A percentile compares a stretch with the other conserved stretches of the same genome.
phyloP scores from a whole-genome alignment of 257 asterid genomes.

The Thymus mandschuricus region DNA sequence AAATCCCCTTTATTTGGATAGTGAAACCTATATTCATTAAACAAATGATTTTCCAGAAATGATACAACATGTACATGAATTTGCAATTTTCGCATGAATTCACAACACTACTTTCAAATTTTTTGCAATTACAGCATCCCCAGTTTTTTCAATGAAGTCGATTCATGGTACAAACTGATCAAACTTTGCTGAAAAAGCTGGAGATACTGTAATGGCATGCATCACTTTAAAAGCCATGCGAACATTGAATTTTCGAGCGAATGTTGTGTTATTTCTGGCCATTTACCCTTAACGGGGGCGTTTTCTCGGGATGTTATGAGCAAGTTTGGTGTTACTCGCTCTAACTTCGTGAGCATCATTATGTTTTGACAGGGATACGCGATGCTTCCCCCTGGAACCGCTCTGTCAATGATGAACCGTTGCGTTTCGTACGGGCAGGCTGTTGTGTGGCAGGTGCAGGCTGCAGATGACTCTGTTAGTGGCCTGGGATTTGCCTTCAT shows the following conservation, averaged over 20 bases:
- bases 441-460: slow-evolving; percentile 46
- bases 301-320: too few species aligned
- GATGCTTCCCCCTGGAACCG: slow-evolving; percentile 37
- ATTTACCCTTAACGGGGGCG: background rate
- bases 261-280: background rate
- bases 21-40: background rate
- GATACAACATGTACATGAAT: background rate
- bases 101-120: background rate
- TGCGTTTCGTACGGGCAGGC: slow-evolving; percentile 34
- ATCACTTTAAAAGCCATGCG: background rate
- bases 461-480: slow-evolving; percentile 30
- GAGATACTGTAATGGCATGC: background rate
- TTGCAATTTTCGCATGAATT: background rate
- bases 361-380: slow-evolving; percentile 39
- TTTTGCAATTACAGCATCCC: background rate
- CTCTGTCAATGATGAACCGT: slow-evolving; percentile 27
- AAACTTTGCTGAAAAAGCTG: background rate
- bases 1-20: background rate
- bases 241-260: background rate
- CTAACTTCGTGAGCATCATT: background rate
- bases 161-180: too few species aligned
- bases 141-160: background rate
- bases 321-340: background rate
- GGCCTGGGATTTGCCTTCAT: slow-evolving; percentile 36
- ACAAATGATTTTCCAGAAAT: background rate